Base-by-base conservation (phyloP, 2,329 filamentous ascomycete species). In the Aspergillus oerlinghausenensis region DNA sequence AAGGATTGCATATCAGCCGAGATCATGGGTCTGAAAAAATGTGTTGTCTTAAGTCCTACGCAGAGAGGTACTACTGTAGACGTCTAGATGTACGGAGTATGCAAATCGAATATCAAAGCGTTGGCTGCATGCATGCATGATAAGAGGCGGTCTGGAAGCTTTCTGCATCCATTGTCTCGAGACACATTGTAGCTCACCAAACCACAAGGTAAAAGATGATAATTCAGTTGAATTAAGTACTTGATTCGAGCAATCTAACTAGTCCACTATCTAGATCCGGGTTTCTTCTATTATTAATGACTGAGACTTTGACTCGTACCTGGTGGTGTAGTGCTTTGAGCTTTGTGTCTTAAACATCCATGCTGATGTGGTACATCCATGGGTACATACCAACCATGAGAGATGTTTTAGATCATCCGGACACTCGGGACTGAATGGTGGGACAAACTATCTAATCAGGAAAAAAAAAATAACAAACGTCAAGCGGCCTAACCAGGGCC, bases 341-440 rank as follows among this genome's bases (percentile, higher is more conserved):
- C 28, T 25, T 25, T 7, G 21, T 47, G 43, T 47, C 43, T 47
- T 47, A 47, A 47, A 47, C 43, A 47, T 47, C 19, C 28, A 29
- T 32, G 29, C 9, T 32, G 29, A 26, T 43, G 50, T 47, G 47
- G 47, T 43, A 42, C 35, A 55, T 50, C 38, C 43, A 28, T 28
- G 60, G 51, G 55, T 56, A 55, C 57, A 47, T 47, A 8, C 43
- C n/a, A 23, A 5, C 57, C 57, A 47, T 48, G 55, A 59, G 45
- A 50, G 45, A 50, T 56, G 61, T 60, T 62, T 61, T 63, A 64
- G 58, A 63, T 61, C 58, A 64, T 62, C 63, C 60, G 59, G 58
- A 59, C 58, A 60, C 45, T 64, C 59, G 63, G 63, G 60, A 57
- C 57, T 54, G 29, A 40, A 23, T 52, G 58, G 61, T 62, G 58